These are phyloP conservation scores for Arthroderma sp. DNA, from an alignment of 2,329 filamentous ascomycete species.

Conservation along the genomic window DNA sequence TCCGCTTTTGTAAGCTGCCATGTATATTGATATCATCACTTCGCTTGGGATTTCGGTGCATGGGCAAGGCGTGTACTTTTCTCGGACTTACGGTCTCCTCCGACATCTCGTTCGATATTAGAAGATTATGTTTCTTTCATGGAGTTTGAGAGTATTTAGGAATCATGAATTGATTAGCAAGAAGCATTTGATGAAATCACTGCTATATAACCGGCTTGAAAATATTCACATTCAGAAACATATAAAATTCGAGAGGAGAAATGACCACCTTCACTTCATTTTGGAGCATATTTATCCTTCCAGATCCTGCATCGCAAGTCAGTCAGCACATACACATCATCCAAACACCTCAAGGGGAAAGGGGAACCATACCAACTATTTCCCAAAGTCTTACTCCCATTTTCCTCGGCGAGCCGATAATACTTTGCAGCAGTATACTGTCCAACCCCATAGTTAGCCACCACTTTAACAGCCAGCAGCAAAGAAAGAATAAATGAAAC, in stretches of 20 bases:
- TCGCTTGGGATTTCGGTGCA: no score
- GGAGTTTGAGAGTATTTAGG: no score
- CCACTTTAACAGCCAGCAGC: constrained; percentile 7
- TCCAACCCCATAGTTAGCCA: neutral
- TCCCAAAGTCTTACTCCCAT: constrained; percentile 77
- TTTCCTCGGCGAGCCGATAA: constrained; percentile 75
- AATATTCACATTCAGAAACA: no score
- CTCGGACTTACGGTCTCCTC: no score
- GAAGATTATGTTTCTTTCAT: no score
- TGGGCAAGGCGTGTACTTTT: no score
- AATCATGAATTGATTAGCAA: no score
- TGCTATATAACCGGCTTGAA: no score
- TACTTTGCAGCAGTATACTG: constrained; percentile 56
- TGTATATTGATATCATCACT: no score
- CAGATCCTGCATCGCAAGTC: constrained; percentile 57
- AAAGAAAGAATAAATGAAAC: constrained; percentile 25
- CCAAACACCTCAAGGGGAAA: neutral
- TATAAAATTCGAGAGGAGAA: neutral
- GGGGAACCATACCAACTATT: constrained; percentile 65
- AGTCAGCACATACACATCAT: neutral
- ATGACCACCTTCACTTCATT: constrained; percentile 16
- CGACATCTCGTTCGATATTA: no score
- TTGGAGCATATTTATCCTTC: constrained; percentile 81
- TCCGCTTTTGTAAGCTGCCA: no score
- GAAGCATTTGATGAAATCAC: no score